Conservation (phyloP, 2,329 filamentous ascomycete species). For the Diaporthe capsici region DNA sequence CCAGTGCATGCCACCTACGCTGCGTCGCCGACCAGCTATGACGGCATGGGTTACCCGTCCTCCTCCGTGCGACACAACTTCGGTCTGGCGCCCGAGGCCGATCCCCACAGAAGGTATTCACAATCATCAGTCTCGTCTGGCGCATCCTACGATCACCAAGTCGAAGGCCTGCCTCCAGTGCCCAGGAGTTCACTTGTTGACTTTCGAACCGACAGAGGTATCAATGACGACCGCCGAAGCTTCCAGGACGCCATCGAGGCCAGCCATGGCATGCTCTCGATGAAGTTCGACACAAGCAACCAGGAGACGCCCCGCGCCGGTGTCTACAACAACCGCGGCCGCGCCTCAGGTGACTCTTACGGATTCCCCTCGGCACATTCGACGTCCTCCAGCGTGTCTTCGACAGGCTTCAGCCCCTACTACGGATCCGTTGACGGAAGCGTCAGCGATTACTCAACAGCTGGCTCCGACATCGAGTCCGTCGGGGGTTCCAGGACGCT, state of each 20-base stretch:
- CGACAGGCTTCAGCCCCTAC: slow-evolving; percentile 84
- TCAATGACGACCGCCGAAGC: slow-evolving; percentile 70
- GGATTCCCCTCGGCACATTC: slow-evolving; percentile 90
- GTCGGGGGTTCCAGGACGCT: slow-evolving; percentile 82
- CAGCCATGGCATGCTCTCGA: slow-evolving; percentile 92
- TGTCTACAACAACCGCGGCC: slow-evolving; percentile 80
- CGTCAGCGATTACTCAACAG: slow-evolving; percentile 93
- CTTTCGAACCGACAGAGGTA: slow-evolving; percentile 58
- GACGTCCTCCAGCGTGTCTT: slow-evolving; percentile 90
- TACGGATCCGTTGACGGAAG: slow-evolving; percentile 85
- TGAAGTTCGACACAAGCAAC: slow-evolving; percentile 68
- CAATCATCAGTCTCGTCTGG: slow-evolving; percentile 82
- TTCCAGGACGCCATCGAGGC: slow-evolving; percentile 94
- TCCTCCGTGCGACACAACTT: slow-evolving; percentile 73
- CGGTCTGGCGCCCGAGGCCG: slow-evolving; percentile 69
- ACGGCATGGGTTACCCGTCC: slow-evolving; percentile 81
- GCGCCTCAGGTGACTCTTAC: slow-evolving; percentile 87
- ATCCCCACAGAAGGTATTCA: slow-evolving; percentile 77
- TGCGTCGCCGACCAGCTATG: slow-evolving; percentile 79
- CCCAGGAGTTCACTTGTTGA: slow-evolving; percentile 76
- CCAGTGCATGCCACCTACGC: slow-evolving; percentile 76
- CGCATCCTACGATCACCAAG: slow-evolving; percentile 58
- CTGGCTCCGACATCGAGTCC: slow-evolving; percentile 88
- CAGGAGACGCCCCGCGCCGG: slow-evolving; percentile 89
- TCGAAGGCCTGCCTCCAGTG: slow-evolving; percentile 51